Percentiles rank a stretch among this genome's conserved stretches.
Evolutionary conservation across 139 green algal genomes (phyloP).

Genomic region (Pedinophyceae sp.): DNA sequence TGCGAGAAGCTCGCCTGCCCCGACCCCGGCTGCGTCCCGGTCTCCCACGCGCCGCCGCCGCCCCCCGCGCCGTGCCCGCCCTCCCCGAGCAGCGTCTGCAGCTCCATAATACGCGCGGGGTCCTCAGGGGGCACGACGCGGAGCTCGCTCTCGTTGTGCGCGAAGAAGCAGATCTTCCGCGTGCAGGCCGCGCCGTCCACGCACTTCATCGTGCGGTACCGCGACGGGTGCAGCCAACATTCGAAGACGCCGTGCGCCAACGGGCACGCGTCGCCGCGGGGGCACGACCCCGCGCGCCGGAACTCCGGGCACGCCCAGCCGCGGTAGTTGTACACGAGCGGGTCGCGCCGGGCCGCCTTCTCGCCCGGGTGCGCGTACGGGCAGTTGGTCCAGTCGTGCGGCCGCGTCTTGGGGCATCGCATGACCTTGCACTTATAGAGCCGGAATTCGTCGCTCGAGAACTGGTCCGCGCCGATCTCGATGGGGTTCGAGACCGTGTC

Average conservation of each 20-base stretch:
- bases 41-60: no score
- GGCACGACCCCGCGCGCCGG: constrained; percentile 61
- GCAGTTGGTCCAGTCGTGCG: constrained; percentile 90
- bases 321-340: constrained; percentile 59
- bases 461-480: constrained; percentile 27
- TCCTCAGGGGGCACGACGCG: no score
- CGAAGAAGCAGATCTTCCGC: constrained; percentile 94
- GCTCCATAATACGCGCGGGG: no score
- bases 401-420: constrained; percentile 41
- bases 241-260: constrained; percentile 95
- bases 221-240: constrained; percentile 85
- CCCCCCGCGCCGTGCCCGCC: no score
- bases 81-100: no score
- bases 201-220: constrained; percentile 87
- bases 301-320: constrained; percentile 87
- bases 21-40: no score
- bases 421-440: constrained; percentile 64
- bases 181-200: constrained; percentile 73
- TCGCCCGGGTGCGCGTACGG: constrained; percentile 89
- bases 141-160: constrained; percentile 69
- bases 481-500: no score
- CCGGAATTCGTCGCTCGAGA: constrained; percentile 48
- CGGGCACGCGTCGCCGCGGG: constrained; percentile 64
- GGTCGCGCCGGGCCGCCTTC: constrained; percentile 78
- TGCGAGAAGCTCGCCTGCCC: no score